Evolutionary conservation across 805 yeast genomes (phyloP).

Genomic region (Wickerhamomyces strasburgensis): DNA sequence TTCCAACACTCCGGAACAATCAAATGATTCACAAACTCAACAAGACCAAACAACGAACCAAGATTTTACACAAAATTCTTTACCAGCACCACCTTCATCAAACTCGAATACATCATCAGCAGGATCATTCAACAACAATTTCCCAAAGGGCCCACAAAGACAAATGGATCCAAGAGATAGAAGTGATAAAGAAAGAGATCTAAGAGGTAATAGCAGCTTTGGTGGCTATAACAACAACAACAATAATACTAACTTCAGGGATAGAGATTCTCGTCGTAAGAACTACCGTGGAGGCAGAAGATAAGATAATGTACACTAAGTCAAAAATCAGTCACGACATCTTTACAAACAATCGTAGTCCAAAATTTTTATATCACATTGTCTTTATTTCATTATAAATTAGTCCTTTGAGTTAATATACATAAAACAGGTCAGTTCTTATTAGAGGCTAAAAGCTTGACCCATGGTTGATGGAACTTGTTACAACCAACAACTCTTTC

Average conservation of each 20-base stretch:
- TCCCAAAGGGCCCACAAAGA: constrained; percentile 17
- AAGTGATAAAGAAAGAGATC: constrained; percentile 14
- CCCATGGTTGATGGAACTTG: constrained; percentile 60
- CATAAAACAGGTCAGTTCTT: neutral
- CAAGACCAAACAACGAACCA: neutral
- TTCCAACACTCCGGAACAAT: constrained; percentile 2
- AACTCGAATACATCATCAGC: constrained; percentile 5
- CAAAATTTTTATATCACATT: neutral
- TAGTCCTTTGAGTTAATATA: neutral
- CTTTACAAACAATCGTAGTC: neutral
- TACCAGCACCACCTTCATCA: constrained; percentile 4
- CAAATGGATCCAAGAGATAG: constrained; percentile 17
- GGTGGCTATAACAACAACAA: constrained; percentile 2
- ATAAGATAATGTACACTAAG: constrained; percentile 3
- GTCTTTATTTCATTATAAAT: neutral
- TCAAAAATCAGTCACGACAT: neutral
- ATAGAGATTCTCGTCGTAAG: constrained; percentile 21
- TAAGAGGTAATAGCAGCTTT: neutral
- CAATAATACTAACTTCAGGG: constrained; percentile 16
- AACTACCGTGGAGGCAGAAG: constrained; percentile 14
- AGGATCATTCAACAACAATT: neutral
- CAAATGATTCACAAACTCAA: constrained; percentile 1
- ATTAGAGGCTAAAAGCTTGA: constrained; percentile 34
- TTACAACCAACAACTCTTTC: constrained; percentile 53
- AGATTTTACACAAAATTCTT: neutral